Percentiles rank a stretch among this genome's conserved stretches.
Evolutionary conservation across 805 yeast genomes (phyloP).

Genomic region (Candida cerambycidarum): DNA sequence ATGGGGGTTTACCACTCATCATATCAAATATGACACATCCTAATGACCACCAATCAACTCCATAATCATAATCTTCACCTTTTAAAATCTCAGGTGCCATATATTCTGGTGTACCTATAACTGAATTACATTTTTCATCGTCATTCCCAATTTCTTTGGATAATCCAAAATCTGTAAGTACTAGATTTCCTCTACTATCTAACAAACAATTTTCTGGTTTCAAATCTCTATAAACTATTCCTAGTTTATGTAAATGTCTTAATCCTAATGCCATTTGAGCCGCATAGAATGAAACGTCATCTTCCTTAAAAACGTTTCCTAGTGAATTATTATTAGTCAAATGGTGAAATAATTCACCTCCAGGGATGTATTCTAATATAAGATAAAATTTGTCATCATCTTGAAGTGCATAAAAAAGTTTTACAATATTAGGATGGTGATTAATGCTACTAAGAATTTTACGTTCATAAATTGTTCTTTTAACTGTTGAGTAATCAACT

Average conservation of each 20-base stretch:
- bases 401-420: constrained; percentile 44
- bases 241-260: constrained; percentile 38
- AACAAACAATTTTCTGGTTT: constrained; percentile 48
- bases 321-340: constrained; percentile 26
- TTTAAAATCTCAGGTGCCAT: constrained; percentile 49
- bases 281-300: constrained; percentile 40
- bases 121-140: constrained; percentile 24
- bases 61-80: constrained; percentile 41
- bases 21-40: constrained; percentile 46
- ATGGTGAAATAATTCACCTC: constrained; percentile 48
- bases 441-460: constrained; percentile 39
- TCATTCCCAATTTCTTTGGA: constrained; percentile 33
- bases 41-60: constrained; percentile 50
- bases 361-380: constrained; percentile 43
- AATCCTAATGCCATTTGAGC: constrained; percentile 45
- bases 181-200: constrained; percentile 39
- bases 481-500: constrained; percentile 10
- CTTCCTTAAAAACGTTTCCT: constrained; percentile 28
- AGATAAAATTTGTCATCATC: constrained; percentile 44
- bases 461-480: constrained; percentile 42
- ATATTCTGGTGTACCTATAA: constrained; percentile 47
- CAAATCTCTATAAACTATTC: constrained; percentile 43
- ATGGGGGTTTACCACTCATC: constrained; percentile 47
- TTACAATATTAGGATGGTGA: constrained; percentile 45
- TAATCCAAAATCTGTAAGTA: constrained; percentile 45